Percentiles rank a stretch among this genome's conserved stretches.
These are phyloP conservation scores for Ruellia speciosa DNA, from an alignment of 305 asterid species.

Conservation along the genomic window DNA sequence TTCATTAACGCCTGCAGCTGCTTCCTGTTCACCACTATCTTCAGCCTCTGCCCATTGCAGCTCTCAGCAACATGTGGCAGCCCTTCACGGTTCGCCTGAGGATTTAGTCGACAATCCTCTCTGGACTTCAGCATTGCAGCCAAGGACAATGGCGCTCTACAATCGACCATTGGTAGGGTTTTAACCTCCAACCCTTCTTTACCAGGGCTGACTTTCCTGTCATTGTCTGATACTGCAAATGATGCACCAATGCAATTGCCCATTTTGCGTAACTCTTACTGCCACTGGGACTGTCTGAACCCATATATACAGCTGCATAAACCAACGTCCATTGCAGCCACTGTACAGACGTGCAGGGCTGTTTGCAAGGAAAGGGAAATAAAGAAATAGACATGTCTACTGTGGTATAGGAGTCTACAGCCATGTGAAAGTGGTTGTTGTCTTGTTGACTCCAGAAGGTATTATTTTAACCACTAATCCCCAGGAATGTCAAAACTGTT, in stretches of 20 bases:
- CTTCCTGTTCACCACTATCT: slow-evolving; percentile 45
- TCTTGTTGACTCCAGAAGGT: background rate
- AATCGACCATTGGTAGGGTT: background rate
- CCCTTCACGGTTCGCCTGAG: slow-evolving; percentile 2
- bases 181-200: background rate
- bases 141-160: slow-evolving; percentile 10
- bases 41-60: slow-evolving; percentile 26
- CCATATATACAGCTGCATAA: too few relatives aligned
- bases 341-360: background rate
- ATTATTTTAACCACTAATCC: background rate
- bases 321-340: background rate
- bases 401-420: background rate
- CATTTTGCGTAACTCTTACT: slow-evolving; percentile 19
- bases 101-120: slow-evolving; percentile 10
- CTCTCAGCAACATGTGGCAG: slow-evolving; percentile 5
- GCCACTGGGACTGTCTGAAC: background rate
- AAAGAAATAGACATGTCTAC: background rate
- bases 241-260: slow-evolving; percentile 42
- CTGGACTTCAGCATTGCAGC: slow-evolving; percentile 21
- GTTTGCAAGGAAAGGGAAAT: background rate
- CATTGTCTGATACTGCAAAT: slow-evolving; percentile 17
- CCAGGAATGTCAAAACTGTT: background rate
- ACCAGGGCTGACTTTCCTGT: slow-evolving; percentile 20
- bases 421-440: background rate
- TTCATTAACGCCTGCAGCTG: slow-evolving; percentile 39